Evolutionary conservation across 306 rosid genomes (phyloP).

Genomic region (Datisca glomerata): DNA sequence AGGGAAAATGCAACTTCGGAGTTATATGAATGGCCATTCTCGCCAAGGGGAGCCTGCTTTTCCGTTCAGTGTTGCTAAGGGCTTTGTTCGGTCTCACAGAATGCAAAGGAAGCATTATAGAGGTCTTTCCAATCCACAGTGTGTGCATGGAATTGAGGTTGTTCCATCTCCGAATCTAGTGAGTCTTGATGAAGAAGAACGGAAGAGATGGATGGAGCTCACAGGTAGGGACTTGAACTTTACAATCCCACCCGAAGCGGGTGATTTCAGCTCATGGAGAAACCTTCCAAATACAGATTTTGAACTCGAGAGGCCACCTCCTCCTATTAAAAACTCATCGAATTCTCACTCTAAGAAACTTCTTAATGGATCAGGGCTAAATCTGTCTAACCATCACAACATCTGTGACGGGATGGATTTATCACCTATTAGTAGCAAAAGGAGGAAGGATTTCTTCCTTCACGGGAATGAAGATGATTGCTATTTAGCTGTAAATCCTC

Average conservation of each 20-base stretch:
- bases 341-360: constrained; percentile 59
- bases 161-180: constrained; percentile 53
- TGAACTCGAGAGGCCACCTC: constrained; percentile 72
- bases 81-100: constrained; percentile 86
- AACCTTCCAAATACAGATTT: constrained; percentile 77
- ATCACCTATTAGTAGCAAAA: constrained; percentile 54
- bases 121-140: constrained; percentile 90
- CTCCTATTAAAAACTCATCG: constrained; percentile 34
- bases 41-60: constrained; percentile 95
- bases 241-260: constrained; percentile 65
- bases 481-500: constrained; percentile 63
- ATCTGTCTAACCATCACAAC: constrained; percentile 58
- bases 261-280: constrained; percentile 85
- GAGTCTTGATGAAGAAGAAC: constrained; percentile 61
- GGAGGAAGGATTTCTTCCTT: constrained; percentile 65
- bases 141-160: constrained; percentile 77
- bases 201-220: constrained; percentile 79
- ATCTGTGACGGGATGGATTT: constrained; percentile 64
- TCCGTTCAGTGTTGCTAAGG: constrained; percentile 81
- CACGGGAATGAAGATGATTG: constrained; percentile 59
- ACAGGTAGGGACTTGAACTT: constrained; percentile 77
- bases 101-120: constrained; percentile 93
- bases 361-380: constrained; percentile 78
- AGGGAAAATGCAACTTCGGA: constrained; percentile 97
- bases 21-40: constrained; percentile 96